phyloP scores from a whole-genome alignment of 768 basidiomycete species.

The Tricholoma bakamatsutake region DNA sequence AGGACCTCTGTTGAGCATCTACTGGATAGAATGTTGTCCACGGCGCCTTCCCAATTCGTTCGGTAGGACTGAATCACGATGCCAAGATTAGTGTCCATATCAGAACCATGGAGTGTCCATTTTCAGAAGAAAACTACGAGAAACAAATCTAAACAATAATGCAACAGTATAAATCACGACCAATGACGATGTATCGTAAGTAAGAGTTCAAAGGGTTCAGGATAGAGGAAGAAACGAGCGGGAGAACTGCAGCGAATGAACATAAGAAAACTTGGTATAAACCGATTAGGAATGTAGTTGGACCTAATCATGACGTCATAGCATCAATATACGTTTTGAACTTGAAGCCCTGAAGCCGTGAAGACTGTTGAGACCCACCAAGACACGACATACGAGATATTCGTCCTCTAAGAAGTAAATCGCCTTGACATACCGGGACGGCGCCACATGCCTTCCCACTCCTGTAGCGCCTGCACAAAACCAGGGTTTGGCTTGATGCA shows the following conservation, averaged over 20 bases:
- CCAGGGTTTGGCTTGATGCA: constrained; percentile 78
- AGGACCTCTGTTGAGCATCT: too few species aligned
- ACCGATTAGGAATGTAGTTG: not conserved
- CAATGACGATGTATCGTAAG: not conserved
- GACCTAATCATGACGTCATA: not conserved
- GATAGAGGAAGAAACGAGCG: not conserved
- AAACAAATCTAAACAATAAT: not conserved
- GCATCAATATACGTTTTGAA: not conserved
- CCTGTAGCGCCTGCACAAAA: constrained; percentile 54
- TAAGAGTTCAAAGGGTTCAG: not conserved
- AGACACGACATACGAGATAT: not conserved
- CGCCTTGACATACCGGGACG: constrained; percentile 14
- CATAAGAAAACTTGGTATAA: not conserved
- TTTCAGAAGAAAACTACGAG: too few species aligned
- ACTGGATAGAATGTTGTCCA: too few species aligned
- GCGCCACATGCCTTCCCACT: constrained; percentile 43
- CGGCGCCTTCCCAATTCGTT: too few species aligned
- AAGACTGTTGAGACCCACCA: not conserved
- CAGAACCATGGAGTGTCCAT: too few species aligned
- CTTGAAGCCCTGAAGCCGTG: too few species aligned
- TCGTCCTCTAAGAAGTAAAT: constrained; percentile 14
- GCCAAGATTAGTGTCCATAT: too few species aligned
- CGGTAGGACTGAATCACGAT: too few species aligned
- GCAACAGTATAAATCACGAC: not conserved
- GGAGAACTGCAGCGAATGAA: not conserved